Percentiles rank a stretch among this genome's conserved stretches.
Conservation (phyloP, 176 grass and related monocot species). For the Chloris gayana region DNA sequence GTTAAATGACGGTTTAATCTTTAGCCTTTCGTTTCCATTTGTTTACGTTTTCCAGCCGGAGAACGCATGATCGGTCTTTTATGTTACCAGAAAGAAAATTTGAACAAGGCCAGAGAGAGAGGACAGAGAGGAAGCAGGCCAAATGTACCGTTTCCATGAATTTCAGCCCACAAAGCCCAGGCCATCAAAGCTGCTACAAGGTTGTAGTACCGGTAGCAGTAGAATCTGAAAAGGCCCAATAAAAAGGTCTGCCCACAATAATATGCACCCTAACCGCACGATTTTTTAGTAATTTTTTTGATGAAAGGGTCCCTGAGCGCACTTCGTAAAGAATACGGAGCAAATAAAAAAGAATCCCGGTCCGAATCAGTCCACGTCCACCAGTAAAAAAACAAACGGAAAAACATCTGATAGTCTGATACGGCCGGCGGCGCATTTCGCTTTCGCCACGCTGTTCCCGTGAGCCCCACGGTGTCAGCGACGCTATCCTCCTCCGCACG, state of each 20-base stretch:
- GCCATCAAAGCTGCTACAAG: background rate
- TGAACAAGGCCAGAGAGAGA: no score
- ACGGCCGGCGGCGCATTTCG: no score
- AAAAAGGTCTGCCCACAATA: background rate
- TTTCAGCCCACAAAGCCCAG: background rate
- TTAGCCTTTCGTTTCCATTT: background rate
- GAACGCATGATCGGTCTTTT: background rate
- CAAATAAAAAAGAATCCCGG: background rate
- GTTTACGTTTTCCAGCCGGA: background rate
- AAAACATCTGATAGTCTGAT: background rate
- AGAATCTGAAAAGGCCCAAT: background rate
- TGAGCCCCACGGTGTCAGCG: background rate
- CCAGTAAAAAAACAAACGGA: background rate
- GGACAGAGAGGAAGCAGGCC: background rate
- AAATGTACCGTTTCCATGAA: background rate
- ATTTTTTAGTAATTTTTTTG: background rate
- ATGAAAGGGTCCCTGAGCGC: background rate
- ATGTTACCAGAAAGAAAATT: background rate
- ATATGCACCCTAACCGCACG: background rate
- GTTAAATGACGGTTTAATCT: background rate
- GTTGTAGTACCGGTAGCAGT: background rate
- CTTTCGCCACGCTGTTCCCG: no score
- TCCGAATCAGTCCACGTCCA: constrained; percentile 28
- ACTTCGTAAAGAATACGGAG: background rate
- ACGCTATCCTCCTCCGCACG: background rate